Conservation (phyloP, 1,284 basidiomycete genomes). For the Ustilago crameri region DNA sequence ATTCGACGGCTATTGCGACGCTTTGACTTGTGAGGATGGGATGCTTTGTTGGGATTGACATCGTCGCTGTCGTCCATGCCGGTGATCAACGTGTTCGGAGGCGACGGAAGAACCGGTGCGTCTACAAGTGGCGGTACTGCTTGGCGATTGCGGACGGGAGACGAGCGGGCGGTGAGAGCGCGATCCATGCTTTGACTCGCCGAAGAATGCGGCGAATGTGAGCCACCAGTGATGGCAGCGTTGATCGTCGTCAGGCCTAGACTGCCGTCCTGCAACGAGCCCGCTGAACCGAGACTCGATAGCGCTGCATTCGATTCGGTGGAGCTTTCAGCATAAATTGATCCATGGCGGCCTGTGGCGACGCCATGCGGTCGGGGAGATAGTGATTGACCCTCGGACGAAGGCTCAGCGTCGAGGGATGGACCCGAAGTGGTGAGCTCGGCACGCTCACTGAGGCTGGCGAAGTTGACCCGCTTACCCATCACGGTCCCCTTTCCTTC, state of each 20-base stretch:
- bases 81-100: constrained; percentile 37
- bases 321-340: constrained; percentile 43
- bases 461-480: constrained; percentile 40
- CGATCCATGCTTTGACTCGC: constrained; percentile 24
- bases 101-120: constrained; percentile 10
- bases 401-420: constrained; percentile 14
- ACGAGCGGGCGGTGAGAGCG: constrained; percentile 32
- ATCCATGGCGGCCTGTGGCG: constrained; percentile 11
- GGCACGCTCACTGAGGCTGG: constrained; percentile 1
- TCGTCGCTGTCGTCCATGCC: constrained; percentile 39
- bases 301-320: constrained; percentile 46
- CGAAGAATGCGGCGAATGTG: constrained; percentile 31
- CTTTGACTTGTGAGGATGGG: constrained; percentile 10
- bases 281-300: constrained; percentile 44
- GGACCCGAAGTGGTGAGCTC: neutral
- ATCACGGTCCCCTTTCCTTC: constrained; percentile 12
- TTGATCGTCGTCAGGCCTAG: constrained; percentile 46
- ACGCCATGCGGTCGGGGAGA: constrained; percentile 14
- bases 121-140: constrained; percentile 15
- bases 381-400: constrained; percentile 24
- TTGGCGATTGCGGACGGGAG: constrained; percentile 21
- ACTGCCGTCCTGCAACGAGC: constrained; percentile 39
- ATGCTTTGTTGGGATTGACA: constrained; percentile 17
- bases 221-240: constrained; percentile 39
- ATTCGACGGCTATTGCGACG: constrained; percentile 20